These are phyloP conservation scores for Prunus yedoensis DNA, from an alignment of 331 rosid species.

Conservation along the genomic window DNA sequence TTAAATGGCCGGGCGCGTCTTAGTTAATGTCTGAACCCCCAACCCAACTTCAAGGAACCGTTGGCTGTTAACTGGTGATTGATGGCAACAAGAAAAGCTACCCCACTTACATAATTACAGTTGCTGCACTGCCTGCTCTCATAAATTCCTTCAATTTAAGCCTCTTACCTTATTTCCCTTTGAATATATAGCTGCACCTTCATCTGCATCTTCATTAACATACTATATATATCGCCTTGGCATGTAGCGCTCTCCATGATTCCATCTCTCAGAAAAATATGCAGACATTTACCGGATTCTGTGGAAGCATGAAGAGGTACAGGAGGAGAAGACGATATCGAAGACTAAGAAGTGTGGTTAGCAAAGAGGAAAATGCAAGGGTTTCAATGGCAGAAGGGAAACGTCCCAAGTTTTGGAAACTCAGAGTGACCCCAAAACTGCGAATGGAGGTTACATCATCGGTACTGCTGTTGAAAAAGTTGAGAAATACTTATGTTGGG, in stretches of 20 bases:
- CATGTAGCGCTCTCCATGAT: not conserved
- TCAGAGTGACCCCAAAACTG: slow-evolving; percentile 17
- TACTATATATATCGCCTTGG: slow-evolving; percentile 2
- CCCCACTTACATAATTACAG: not conserved
- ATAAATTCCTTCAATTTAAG: not conserved
- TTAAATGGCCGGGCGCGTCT: not conserved
- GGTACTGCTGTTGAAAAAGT: slow-evolving; percentile 1
- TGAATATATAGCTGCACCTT: not conserved
- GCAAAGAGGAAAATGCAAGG: slow-evolving; percentile 1
- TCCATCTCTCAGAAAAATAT: not conserved
- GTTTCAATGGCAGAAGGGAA: slow-evolving; percentile 12
- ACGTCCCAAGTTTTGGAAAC: slow-evolving; percentile 18
- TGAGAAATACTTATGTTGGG: slow-evolving; percentile 34
- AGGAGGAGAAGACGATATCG: slow-evolving; percentile 21
- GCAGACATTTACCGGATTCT: not conserved
- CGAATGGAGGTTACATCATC: slow-evolving; percentile 11
- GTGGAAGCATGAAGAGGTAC: slow-evolving; percentile 21
- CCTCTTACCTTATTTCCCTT: not conserved
- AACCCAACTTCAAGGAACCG: slow-evolving; percentile 9
- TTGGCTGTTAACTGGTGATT: slow-evolving; percentile 26
- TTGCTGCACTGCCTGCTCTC: not conserved
- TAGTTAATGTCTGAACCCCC: slow-evolving; percentile 19
- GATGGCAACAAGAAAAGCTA: slow-evolving; percentile 2
- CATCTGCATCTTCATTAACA: not conserved
- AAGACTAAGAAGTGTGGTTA: slow-evolving; percentile 23